Conservation (phyloP, 2,329 filamentous ascomycete species). For the Ophiostoma fasciatum region DNA sequence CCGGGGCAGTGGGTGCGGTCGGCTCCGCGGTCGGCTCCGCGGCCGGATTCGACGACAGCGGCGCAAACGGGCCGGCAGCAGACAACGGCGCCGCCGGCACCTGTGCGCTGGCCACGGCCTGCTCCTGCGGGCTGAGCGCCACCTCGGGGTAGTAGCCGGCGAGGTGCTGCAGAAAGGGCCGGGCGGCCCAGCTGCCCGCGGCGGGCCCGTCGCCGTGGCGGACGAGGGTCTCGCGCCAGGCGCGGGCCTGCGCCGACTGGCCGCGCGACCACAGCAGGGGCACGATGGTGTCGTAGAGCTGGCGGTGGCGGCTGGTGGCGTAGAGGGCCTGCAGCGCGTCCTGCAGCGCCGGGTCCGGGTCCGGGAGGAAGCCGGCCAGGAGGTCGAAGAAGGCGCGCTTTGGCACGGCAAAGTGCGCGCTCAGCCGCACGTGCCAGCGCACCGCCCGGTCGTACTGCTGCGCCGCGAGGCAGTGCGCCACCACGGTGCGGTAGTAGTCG, state of each 20-base stretch:
- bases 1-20: no score
- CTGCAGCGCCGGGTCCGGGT: conserved; percentile 22
- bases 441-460: conserved; percentile 24
- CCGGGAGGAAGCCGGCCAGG: conserved; percentile 24
- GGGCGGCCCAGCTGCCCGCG: conserved; percentile 23
- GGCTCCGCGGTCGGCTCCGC: no score
- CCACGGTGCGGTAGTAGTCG: conserved; percentile 30
- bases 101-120: no score
- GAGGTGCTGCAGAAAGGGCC: conserved; percentile 34
- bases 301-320: conserved; percentile 24
- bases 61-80: not conserved
- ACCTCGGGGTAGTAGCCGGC: conserved; percentile 28
- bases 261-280: conserved; percentile 35
- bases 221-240: conserved; percentile 32
- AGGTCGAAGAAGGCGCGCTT: conserved; percentile 26
- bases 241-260: conserved; percentile 25
- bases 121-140: conserved; percentile 24
- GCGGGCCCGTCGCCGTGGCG: conserved; percentile 26
- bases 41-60: no score
- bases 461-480: conserved; percentile 27
- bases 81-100: not conserved
- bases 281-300: conserved; percentile 36
- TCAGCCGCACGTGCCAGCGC: conserved; percentile 33
- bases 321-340: conserved; percentile 31
- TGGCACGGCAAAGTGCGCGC: conserved; percentile 26